A percentile compares a stretch with the other conserved stretches of the same genome.
phyloP scores from a whole-genome alignment of 208 protist genomes.

The Novymonas esmeraldas region DNA sequence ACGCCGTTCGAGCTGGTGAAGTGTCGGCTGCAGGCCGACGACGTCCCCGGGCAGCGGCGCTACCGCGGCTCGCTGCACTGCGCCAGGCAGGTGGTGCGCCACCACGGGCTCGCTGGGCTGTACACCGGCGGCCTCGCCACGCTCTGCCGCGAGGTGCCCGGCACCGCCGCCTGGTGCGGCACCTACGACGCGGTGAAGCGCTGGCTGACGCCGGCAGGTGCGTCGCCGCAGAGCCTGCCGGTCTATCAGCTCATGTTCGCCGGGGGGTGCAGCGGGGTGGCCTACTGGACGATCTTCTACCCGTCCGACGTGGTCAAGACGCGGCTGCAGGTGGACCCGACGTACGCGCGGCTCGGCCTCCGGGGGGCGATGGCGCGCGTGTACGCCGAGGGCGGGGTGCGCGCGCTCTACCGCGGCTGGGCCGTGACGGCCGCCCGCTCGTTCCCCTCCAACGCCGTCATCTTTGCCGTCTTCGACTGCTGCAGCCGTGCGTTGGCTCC shows the following conservation, averaged over 20 bases:
- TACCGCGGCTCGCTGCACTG: constrained; percentile 67
- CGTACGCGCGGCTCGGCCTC: constrained; percentile 32
- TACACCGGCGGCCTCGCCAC: constrained; percentile 74
- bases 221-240: constrained; percentile 41
- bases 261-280: constrained; percentile 73
- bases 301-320: constrained; percentile 91
- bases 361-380: constrained; percentile 32
- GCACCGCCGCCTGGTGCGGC: constrained; percentile 82
- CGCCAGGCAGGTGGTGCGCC: constrained; percentile 34
- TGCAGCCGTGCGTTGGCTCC: constrained; percentile 24
- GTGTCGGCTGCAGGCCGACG: constrained; percentile 83
- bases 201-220: constrained; percentile 46
- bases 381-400: constrained; percentile 66
- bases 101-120: constrained; percentile 49
- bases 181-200: constrained; percentile 76
- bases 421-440: constrained; percentile 71
- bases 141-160: constrained; percentile 83
- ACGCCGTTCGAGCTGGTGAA: constrained; percentile 89
- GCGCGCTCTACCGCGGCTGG: constrained; percentile 78
- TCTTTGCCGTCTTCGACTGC: constrained; percentile 69
- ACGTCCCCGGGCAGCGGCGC: constrained; percentile 19
- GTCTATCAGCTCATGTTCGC: constrained; percentile 67
- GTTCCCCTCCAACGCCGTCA: constrained; percentile 84
- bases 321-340: constrained; percentile 78
- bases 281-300: constrained; percentile 87